Evolutionary conservation across 2,329 filamentous ascomycete genomes (phyloP), one percentile per base, ranked within the genome.

Genomic region (Fusarium austroafricanum): DNA sequence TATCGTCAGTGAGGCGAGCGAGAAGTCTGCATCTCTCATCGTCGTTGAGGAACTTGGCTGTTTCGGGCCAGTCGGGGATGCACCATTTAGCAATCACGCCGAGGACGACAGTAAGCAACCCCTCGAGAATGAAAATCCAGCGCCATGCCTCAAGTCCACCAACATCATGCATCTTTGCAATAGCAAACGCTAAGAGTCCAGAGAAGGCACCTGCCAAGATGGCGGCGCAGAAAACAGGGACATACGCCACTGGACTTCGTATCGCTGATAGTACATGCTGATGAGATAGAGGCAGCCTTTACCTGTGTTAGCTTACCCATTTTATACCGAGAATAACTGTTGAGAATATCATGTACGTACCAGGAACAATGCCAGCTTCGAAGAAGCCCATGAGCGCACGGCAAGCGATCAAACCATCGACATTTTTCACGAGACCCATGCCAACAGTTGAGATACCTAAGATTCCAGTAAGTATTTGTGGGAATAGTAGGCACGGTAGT

Each of bases 61-160:
- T 88, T 68, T 93, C 92, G 0, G 94, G 94, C 71, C 93, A 96
- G 74, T 97, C 92, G 67, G 92, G 85, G 1, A 96, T 87, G 67
- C 89, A 82, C 82, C 88, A 94, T 79, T 91, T 94, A 1, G 87
- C 88, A 1, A 83, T 70, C 4, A 89, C 60, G 0, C 91, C 92
- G 2, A 92, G 83, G 1, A 93, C 2, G 1, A 92, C 84, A 0
- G 92, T 93, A 0, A 83, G 84, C 2, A 93, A 82, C 1, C 92
- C 92, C 77, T 92, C 89, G 5, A 92, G 83, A 39, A 92, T 87
- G 61, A 89, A 90, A 52, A 90, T 89, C 88, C 55, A 61, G 1
- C 58, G 45, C 55, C 58, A 61, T 14, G 44, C 58, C 14, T 61
- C 55, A 23, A 53, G 21, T 0, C 58, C 58, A 5, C 58, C 44